These are phyloP conservation scores for Ceratobasidium sp. DNA, from an alignment of 1,284 basidiomycete genomes.

Conservation along the genomic window DNA sequence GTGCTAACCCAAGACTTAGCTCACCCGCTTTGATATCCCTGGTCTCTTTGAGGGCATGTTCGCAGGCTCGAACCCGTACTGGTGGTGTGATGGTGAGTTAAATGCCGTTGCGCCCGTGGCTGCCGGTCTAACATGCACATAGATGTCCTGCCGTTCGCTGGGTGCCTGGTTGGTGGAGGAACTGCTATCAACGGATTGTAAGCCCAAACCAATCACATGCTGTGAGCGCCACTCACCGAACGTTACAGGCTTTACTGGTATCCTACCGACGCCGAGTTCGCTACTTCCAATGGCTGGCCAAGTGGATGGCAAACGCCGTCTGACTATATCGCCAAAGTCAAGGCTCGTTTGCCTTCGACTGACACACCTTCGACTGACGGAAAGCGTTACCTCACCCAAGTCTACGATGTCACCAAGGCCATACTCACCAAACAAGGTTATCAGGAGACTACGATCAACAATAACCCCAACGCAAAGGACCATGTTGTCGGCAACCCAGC, in stretches of 20 bases:
- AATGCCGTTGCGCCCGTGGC: conserved; percentile 16
- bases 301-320: conserved; percentile 65
- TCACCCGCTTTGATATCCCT: conserved; percentile 74
- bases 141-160: conserved; percentile 72
- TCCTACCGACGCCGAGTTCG: conserved; percentile 67
- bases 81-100: conserved; percentile 70
- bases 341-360: conserved; percentile 67
- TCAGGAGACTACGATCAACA: conserved; percentile 67
- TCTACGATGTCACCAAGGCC: conserved; percentile 61
- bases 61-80: conserved; percentile 63
- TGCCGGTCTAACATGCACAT: not conserved
- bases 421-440: conserved; percentile 66
- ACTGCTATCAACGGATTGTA: conserved; percentile 73
- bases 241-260: conserved; percentile 67
- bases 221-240: not conserved
- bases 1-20: conserved; percentile 55
- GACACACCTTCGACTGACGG: conserved; percentile 72
- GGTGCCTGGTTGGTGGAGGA: conserved; percentile 73
- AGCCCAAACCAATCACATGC: conserved; percentile 50
- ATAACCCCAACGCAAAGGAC: conserved; percentile 67
- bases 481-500: conserved; percentile 70
- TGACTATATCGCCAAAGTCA: conserved; percentile 65
- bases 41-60: conserved; percentile 65
- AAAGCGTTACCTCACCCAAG: conserved; percentile 69
- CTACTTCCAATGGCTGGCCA: conserved; percentile 67